These are phyloP conservation scores for Tardiomyces depauwii DNA, from an alignment of 1,139 yeast genomes.

Conservation along the genomic window DNA sequence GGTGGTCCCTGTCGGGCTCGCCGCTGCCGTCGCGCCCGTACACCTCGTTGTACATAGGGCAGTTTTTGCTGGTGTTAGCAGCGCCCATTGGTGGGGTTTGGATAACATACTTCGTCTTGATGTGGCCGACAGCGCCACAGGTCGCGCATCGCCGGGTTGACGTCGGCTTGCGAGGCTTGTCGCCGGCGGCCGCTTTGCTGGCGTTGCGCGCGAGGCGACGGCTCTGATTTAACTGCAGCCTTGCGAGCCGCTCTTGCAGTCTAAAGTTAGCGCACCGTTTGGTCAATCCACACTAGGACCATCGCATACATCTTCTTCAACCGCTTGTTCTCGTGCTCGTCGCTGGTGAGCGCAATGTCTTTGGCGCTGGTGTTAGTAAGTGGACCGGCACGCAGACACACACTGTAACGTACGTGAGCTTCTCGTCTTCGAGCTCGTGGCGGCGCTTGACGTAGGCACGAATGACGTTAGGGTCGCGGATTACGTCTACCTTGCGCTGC, in stretches of 20 bases:
- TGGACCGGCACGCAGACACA: too few relatives aligned
- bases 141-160: slow-evolving; percentile 83
- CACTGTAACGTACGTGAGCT: slow-evolving; percentile 29
- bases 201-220: slow-evolving; percentile 47
- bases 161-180: slow-evolving; percentile 38
- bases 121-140: slow-evolving; percentile 94
- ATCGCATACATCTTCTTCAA: slow-evolving; percentile 23
- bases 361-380: slow-evolving; percentile 29
- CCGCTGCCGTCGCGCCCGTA: slow-evolving; percentile 11
- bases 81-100: background rate
- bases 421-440: slow-evolving; percentile 62
- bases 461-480: slow-evolving; percentile 81
- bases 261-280: slow-evolving; percentile 37
- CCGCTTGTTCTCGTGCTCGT: slow-evolving; percentile 71
- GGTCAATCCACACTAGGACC: too few relatives aligned
- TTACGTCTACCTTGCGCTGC: slow-evolving; percentile 68
- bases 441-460: slow-evolving; percentile 75
- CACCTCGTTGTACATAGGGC: slow-evolving; percentile 65
- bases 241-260: slow-evolving; percentile 77
- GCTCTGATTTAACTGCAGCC: slow-evolving; percentile 64
- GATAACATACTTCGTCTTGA: slow-evolving; percentile 49
- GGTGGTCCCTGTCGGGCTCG: background rate
- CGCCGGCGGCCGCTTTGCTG: slow-evolving; percentile 25
- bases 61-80: slow-evolving; percentile 42
- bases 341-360: slow-evolving; percentile 69